Base-by-base conservation (phyloP, 805 yeast species). In the Wickerhamiella lipophila region DNA sequence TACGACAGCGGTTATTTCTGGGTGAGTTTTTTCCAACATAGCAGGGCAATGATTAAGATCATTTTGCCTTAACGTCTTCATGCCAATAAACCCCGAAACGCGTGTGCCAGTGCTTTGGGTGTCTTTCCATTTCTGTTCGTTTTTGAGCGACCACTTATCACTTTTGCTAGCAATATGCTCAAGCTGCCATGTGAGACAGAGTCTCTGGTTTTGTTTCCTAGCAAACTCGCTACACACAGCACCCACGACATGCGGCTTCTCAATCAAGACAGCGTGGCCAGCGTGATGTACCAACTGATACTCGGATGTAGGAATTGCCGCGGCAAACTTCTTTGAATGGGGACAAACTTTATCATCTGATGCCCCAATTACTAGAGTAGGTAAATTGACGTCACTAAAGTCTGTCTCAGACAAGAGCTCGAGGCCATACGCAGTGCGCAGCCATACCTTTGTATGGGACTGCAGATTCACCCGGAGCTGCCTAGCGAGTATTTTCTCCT, bases 141-240 rank as follows among this genome's bases (percentile, higher is more conserved):
- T 83, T 62, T 82, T 82, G 53, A 83, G 64, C 19, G 86, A 83
- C 89, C 89, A 83, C 63, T 83, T 82, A 47, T 75, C 71, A 2
- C 83, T 83, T 56, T 77, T 75, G 6, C 63, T 53, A 1, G 71
- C 70, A 32, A 65, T 42, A 15, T 77, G 69, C 53, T 74, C 70
- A 47, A 82, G 68, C 43, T 80, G 85, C 88, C 88, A 82, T 1
- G 83, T 75, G 22, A 81, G 76, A 18, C 79, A 75, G 30, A 83
- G 69, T 45, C 74, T 64, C 18, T 79, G 78, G 1, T 69, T 60
- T 22, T 70, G 63, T 46, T 57, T 65, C 49, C 72, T 75, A 13
- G 81, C 58, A 57, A 79, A 83, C 55, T 75, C 73, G 49, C 77
- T 68, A 6, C 82, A 66, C 32, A 75, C 64, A 2, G 48, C 48